These are phyloP conservation scores for Corylus americana DNA, from an alignment of 306 rosid species.

Conservation along the genomic window DNA sequence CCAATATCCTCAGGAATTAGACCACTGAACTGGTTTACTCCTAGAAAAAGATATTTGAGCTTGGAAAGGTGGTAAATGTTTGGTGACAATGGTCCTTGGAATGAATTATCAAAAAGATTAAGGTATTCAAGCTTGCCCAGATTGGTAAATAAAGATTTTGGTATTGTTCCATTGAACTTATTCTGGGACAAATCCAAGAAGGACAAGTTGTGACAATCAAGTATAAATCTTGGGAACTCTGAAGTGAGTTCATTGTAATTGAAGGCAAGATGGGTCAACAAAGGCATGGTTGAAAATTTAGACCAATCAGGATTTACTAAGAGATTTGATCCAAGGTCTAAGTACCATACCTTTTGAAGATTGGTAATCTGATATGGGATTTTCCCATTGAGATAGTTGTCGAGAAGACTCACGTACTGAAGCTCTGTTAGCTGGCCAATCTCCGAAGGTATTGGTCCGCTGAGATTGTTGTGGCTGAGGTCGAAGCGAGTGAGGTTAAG, in stretches of 20 bases:
- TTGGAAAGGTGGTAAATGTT: slow-evolving; percentile 55
- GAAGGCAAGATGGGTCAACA: slow-evolving; percentile 45
- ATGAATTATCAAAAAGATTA: slow-evolving; percentile 43
- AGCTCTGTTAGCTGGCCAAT: slow-evolving; percentile 51
- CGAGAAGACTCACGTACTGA: slow-evolving; percentile 41
- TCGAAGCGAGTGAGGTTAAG: slow-evolving; percentile 47
- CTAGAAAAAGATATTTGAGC: slow-evolving; percentile 49
- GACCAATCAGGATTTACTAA: slow-evolving; percentile 48
- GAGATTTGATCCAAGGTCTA: slow-evolving; percentile 50
- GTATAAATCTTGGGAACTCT: slow-evolving; percentile 57
- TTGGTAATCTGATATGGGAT: slow-evolving; percentile 58
- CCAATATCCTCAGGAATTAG: slow-evolving; percentile 45
- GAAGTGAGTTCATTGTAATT: slow-evolving; percentile 20
- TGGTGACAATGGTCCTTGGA: slow-evolving; percentile 50
- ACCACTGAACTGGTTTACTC: slow-evolving; percentile 40
- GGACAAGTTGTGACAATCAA: slow-evolving; percentile 48
- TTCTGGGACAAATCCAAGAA: slow-evolving; percentile 60
- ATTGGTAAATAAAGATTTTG: slow-evolving; percentile 46
- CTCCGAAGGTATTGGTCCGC: slow-evolving; percentile 51
- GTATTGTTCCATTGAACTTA: slow-evolving; percentile 37
- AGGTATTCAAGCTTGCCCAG: slow-evolving; percentile 56
- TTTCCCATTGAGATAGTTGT: slow-evolving; percentile 40
- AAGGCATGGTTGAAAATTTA: slow-evolving; percentile 43
- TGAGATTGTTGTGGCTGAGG: slow-evolving; percentile 47
- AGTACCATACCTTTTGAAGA: slow-evolving; percentile 57